Evolutionary conservation across 345 rosid species (phyloP).

Genomic region (Citrus australasica): DNA sequence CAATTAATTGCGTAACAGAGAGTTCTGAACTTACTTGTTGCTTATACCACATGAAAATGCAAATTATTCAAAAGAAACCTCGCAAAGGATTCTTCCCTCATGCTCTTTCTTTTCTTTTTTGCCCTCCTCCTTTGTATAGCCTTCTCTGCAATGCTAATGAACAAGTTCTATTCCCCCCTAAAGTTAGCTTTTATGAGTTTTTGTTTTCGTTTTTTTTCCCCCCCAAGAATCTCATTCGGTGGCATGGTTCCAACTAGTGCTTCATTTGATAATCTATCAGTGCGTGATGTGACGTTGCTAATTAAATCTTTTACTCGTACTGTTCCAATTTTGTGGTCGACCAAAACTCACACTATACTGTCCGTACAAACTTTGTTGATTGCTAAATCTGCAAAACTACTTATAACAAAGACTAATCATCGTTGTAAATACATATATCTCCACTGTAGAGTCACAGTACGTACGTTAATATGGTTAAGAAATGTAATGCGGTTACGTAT

Average conservation of each 20-base stretch:
- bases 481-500: too few species aligned
- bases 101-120: too few species aligned
- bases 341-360: neutral
- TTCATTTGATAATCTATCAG: neutral
- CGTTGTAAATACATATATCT: too few species aligned
- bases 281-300: neutral
- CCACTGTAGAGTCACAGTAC: too few species aligned
- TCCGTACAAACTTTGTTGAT: too few species aligned
- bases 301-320: neutral
- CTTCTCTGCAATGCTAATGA: neutral
- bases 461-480: too few species aligned
- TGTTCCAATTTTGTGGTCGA: neutral
- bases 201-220: neutral
- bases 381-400: neutral
- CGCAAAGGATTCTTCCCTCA: constrained; percentile 5
- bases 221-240: neutral
- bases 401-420: neutral
- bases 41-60: neutral
- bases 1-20: neutral
- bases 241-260: neutral
- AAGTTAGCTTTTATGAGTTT: neutral
- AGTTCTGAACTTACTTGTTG: neutral
- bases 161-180: neutral
- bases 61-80: neutral
- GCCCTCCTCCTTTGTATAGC: neutral